phyloP scores from a whole-genome alignment of 2,329 filamentous ascomycete genomes.

The Fusarium burgessii region DNA sequence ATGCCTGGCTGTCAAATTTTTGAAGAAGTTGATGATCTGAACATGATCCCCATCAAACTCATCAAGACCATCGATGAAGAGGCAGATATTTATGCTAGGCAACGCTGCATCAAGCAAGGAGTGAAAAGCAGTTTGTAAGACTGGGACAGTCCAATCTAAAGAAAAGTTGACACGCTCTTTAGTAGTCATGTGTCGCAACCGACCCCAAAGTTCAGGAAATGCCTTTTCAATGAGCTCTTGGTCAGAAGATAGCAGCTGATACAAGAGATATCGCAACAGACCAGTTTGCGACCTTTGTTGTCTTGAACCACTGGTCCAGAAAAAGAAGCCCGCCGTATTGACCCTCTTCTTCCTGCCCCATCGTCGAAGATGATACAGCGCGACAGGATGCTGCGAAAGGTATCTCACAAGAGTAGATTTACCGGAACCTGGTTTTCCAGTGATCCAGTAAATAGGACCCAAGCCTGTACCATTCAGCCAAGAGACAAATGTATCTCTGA shows the following conservation, averaged over 20 bases:
- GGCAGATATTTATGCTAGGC: slow-evolving; percentile 33
- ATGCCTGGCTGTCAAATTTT: neutral
- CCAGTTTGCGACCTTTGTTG: slow-evolving; percentile 54
- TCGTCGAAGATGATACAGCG: slow-evolving; percentile 22
- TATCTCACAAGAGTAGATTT: slow-evolving; percentile 61
- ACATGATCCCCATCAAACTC: slow-evolving; percentile 51
- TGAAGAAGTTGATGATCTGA: slow-evolving; percentile 47
- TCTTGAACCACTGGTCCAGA: slow-evolving; percentile 57
- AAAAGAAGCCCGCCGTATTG: slow-evolving; percentile 56
- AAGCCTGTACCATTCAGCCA: neutral
- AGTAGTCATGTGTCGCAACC: slow-evolving; percentile 4
- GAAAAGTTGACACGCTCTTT: slow-evolving; percentile 14
- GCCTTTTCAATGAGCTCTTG: neutral
- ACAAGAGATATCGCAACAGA: slow-evolving; percentile 52
- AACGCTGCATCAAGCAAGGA: slow-evolving; percentile 1
- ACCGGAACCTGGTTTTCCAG: slow-evolving; percentile 54
- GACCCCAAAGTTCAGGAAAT: slow-evolving; percentile 6
- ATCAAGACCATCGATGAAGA: slow-evolving; percentile 51
- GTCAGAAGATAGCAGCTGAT: slow-evolving; percentile 49
- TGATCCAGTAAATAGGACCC: slow-evolving; percentile 16
- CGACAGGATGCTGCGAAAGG: slow-evolving; percentile 45
- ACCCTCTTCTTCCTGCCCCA: slow-evolving; percentile 49
- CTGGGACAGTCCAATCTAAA: slow-evolving; percentile 10
- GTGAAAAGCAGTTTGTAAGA: slow-evolving; percentile 1
- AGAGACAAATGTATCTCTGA: slow-evolving; percentile 1